Conservation (phyloP, 805 yeast species). For the Vanderwaltozyma verrucispora region DNA sequence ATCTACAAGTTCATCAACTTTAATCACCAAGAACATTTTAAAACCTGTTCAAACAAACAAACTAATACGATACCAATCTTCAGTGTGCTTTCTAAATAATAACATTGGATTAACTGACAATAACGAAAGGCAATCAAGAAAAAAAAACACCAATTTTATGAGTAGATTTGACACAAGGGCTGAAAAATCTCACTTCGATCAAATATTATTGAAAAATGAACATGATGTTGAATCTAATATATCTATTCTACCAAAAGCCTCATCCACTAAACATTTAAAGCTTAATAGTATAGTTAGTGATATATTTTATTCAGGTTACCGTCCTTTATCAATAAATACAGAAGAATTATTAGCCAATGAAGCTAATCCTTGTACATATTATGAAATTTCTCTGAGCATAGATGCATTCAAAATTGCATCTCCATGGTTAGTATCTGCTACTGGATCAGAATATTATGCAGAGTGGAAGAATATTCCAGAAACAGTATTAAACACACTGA, state of each 20-base stretch:
- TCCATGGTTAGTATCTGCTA: conserved; percentile 29
- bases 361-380: conserved; percentile 9
- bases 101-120: conserved; percentile 9
- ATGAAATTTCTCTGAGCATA: conserved; percentile 21
- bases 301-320: conserved; percentile 24
- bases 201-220: not conserved
- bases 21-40: not conserved
- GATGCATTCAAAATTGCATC: conserved; percentile 17
- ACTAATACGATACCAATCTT: conserved; percentile 14
- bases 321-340: conserved; percentile 20
- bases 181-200: not conserved
- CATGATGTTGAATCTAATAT: too few relatives aligned
- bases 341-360: not conserved
- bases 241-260: conserved; percentile 25
- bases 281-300: conserved; percentile 16
- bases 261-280: conserved; percentile 18
- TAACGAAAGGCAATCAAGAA: too few relatives aligned
- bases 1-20: not conserved
- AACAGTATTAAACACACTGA: conserved; percentile 19
- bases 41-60: not conserved
- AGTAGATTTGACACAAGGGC: not conserved
- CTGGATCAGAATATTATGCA: conserved; percentile 26
- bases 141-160: conserved; percentile 1
- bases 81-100: conserved; percentile 18
- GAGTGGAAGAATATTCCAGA: conserved; percentile 29